Conservation (phyloP, 108 stramenopile species). For the Skeletonema grethae region DNA sequence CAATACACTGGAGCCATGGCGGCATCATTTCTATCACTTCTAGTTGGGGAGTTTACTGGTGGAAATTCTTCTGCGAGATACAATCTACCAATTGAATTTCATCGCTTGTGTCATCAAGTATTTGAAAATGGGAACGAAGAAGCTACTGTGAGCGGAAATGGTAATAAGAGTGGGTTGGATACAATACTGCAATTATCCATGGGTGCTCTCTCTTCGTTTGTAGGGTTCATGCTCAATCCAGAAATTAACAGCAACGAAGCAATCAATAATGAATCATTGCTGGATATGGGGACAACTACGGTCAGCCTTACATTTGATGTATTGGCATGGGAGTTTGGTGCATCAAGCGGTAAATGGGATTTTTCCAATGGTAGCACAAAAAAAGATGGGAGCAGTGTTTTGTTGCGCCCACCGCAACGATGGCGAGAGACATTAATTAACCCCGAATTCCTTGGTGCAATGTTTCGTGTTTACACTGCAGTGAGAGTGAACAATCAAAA, state of each 20-base stretch:
- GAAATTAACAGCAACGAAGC: constrained; percentile 8
- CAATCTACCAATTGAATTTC: constrained; percentile 76
- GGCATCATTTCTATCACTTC: constrained; percentile 53
- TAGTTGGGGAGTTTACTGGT: constrained; percentile 79
- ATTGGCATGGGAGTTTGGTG: constrained; percentile 81
- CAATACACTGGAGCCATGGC: constrained; percentile 40
- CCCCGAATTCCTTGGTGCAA: constrained; percentile 72
- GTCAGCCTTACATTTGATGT: constrained; percentile 64
- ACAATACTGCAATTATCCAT: constrained; percentile 34
- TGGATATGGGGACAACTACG: constrained; percentile 49
- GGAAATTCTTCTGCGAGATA: constrained; percentile 63
- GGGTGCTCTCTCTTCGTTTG: constrained; percentile 32
- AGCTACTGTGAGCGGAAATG: not conserved
- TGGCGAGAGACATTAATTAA: constrained; percentile 66
- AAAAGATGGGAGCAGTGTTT: constrained; percentile 13
- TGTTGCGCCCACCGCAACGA: constrained; percentile 62
- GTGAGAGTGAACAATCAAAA: constrained; percentile 18
- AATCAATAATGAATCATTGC: constrained; percentile 20
- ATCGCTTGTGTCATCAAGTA: constrained; percentile 58
- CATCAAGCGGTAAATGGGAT: constrained; percentile 57
- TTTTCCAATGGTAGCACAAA: constrained; percentile 19
- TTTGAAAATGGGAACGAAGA: constrained; percentile 55
- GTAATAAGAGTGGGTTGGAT: constrained; percentile 35
- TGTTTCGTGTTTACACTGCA: constrained; percentile 48
- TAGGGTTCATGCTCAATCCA: constrained; percentile 29